These are phyloP conservation scores for Kluyveromyces dobzhanskii DNA, from an alignment of 805 yeast genomes.

Conservation along the genomic window DNA sequence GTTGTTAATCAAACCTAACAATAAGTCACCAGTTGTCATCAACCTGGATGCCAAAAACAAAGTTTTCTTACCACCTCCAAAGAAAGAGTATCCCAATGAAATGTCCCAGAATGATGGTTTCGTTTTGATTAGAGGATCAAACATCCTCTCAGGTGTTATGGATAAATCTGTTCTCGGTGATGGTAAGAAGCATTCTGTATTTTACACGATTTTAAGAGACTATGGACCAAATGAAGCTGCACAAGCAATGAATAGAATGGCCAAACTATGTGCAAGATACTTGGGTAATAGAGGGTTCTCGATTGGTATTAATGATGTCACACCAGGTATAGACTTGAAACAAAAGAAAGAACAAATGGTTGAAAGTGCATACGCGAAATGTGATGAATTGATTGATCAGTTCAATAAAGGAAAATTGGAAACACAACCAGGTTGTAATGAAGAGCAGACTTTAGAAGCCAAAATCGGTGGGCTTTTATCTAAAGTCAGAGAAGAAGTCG, in stretches of 20 bases:
- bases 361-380: constrained; percentile 79
- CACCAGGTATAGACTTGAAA: constrained; percentile 77
- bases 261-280: constrained; percentile 94
- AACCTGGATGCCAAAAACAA: constrained; percentile 93
- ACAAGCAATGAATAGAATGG: constrained; percentile 95
- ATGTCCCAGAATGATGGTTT: constrained; percentile 98
- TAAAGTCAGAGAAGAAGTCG: constrained; percentile 97
- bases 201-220: constrained; percentile 89
- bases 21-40: constrained; percentile 65
- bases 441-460: constrained; percentile 96
- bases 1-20: constrained; percentile 76
- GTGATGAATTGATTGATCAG: constrained; percentile 80
- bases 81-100: constrained; percentile 64
- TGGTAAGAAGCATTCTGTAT: constrained; percentile 95
- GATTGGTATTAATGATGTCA: constrained; percentile 95
- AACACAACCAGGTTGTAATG: constrained; percentile 98
- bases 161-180: constrained; percentile 95
- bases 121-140: constrained; percentile 82
- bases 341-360: constrained; percentile 79
- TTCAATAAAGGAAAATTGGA: constrained; percentile 83
- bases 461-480: constrained; percentile 94
- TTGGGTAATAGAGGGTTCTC: constrained; percentile 95
- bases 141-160: constrained; percentile 89
- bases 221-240: constrained; percentile 97
- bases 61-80: constrained; percentile 70